Percentiles rank a stretch among this genome's conserved stretches.
These are phyloP conservation scores for Penicillium verrucosum DNA, from an alignment of 2,329 filamentous ascomycete species.

Conservation along the genomic window DNA sequence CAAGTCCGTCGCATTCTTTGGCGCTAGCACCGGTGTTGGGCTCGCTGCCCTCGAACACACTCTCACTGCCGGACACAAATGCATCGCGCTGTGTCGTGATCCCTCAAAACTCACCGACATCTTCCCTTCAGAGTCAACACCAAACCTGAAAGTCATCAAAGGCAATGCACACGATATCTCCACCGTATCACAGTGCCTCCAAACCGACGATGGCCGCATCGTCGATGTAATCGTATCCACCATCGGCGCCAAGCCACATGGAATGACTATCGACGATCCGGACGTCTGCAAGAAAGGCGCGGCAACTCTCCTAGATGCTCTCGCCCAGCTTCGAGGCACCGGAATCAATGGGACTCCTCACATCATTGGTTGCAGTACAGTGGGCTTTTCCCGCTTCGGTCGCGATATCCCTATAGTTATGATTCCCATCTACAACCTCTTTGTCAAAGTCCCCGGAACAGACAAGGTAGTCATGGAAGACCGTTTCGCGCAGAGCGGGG, in stretches of 20 bases:
- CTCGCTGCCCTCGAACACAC: slow-evolving; percentile 44
- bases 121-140: slow-evolving; percentile 36
- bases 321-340: slow-evolving; percentile 13
- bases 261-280: slow-evolving; percentile 34
- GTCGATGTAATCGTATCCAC: slow-evolving; percentile 49
- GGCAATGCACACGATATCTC: slow-evolving; percentile 47
- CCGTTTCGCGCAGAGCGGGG: slow-evolving; percentile 24
- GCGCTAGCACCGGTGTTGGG: slow-evolving; percentile 51
- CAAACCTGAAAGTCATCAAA: slow-evolving; percentile 47
- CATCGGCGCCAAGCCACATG: slow-evolving; percentile 41
- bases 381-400: slow-evolving; percentile 30
- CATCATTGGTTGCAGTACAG: slow-evolving; percentile 34
- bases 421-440: slow-evolving; percentile 31
- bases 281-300: slow-evolving; percentile 34
- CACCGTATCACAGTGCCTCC: slow-evolving; percentile 40
- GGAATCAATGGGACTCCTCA: slow-evolving; percentile 24
- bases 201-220: slow-evolving; percentile 17
- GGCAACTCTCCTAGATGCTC: slow-evolving; percentile 24
- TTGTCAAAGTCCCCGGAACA: slow-evolving; percentile 34
- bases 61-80: slow-evolving; percentile 45
- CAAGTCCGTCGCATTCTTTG: slow-evolving; percentile 49
- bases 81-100: slow-evolving; percentile 49
- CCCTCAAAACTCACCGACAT: slow-evolving; percentile 48
- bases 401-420: slow-evolving; percentile 34
- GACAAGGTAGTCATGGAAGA: slow-evolving; percentile 39